A percentile compares a stretch with the other conserved stretches of the same genome.
Conservation (phyloP, 2,329 filamentous ascomycete genomes). For the Calonectria fujianensis region DNA sequence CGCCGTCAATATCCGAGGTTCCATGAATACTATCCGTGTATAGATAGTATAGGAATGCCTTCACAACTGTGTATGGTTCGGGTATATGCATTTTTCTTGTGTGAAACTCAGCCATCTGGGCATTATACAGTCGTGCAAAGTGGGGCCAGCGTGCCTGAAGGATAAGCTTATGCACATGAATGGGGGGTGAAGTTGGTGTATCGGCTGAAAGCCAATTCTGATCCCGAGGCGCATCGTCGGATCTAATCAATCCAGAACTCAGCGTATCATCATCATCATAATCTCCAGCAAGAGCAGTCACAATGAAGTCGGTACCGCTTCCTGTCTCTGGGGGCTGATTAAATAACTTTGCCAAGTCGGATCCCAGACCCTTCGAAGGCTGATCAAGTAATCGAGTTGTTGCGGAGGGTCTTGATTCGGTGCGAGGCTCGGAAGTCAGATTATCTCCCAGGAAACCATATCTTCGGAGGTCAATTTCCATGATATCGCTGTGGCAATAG, state of each 20-base stretch:
- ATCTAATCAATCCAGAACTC: slow-evolving; percentile 69
- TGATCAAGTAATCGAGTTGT: slow-evolving; percentile 69
- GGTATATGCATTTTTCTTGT: slow-evolving; percentile 98
- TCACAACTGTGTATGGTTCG: slow-evolving; percentile 94
- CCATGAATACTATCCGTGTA: slow-evolving; percentile 93
- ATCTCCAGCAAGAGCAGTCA: slow-evolving; percentile 90
- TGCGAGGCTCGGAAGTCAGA: slow-evolving; percentile 72
- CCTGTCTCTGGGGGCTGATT: slow-evolving; percentile 89
- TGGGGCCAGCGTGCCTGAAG: slow-evolving; percentile 97
- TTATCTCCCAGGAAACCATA: slow-evolving; percentile 94
- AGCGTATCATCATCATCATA: slow-evolving; percentile 80
- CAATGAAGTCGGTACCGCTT: slow-evolving; percentile 91
- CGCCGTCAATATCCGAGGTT: slow-evolving; percentile 71
- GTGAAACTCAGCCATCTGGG: slow-evolving; percentile 98
- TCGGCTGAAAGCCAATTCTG: slow-evolving; percentile 77
- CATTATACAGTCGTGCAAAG: slow-evolving; percentile 91
- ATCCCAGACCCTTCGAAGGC: slow-evolving; percentile 82
- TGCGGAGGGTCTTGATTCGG: slow-evolving; percentile 70
- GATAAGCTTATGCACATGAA: slow-evolving; percentile 96
- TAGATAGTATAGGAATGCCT: slow-evolving; percentile 95
- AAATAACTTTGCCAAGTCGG: slow-evolving; percentile 90
- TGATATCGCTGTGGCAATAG: slow-evolving; percentile 80
- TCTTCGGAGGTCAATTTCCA: slow-evolving; percentile 93
- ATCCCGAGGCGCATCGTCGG: slow-evolving; percentile 64
- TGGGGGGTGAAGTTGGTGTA: slow-evolving; percentile 83